phyloP scores from a whole-genome alignment of 202 grass and related monocot species.

The Dendrocalamus latiflorus region DNA sequence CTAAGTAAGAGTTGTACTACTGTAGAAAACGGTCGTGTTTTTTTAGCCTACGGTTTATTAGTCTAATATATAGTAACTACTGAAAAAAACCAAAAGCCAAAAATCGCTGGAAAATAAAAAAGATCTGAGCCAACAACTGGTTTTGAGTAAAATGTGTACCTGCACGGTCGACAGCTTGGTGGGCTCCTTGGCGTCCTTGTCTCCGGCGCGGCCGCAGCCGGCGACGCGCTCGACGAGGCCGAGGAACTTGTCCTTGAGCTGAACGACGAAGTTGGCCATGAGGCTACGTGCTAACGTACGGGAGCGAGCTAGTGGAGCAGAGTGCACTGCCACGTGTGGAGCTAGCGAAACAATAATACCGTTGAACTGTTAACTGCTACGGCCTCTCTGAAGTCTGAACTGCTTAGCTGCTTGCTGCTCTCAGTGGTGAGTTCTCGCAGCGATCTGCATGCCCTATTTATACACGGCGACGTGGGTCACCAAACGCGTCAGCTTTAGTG shows the following conservation, averaged over 20 bases:
- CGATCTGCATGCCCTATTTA: background rate
- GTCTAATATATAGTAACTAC: too few relatives aligned
- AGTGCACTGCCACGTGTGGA: background rate
- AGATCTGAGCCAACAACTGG: too few relatives aligned
- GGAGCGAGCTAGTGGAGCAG: background rate
- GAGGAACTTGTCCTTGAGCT: conserved; percentile 32
- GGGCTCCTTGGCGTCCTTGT: background rate
- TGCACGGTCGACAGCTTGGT: conserved; percentile 14
- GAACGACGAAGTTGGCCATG: background rate
- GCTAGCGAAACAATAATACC: too few relatives aligned
- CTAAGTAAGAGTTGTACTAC: background rate
- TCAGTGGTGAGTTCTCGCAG: background rate
- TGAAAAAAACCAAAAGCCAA: too few relatives aligned
- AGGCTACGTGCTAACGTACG: background rate
- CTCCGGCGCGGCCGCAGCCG: background rate
- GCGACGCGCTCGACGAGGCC: conserved; percentile 8
- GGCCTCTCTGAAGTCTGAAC: too few relatives aligned
- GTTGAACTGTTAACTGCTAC: background rate
- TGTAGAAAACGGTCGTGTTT: background rate
- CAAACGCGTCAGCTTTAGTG: background rate
- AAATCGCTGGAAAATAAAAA: too few relatives aligned
- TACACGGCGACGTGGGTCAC: background rate
- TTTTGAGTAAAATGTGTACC: background rate
- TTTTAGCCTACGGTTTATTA: too few relatives aligned
- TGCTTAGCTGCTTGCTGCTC: background rate